phyloP scores from a whole-genome alignment of 2,329 filamentous ascomycete species.

The Pseudomassariella vexata region DNA sequence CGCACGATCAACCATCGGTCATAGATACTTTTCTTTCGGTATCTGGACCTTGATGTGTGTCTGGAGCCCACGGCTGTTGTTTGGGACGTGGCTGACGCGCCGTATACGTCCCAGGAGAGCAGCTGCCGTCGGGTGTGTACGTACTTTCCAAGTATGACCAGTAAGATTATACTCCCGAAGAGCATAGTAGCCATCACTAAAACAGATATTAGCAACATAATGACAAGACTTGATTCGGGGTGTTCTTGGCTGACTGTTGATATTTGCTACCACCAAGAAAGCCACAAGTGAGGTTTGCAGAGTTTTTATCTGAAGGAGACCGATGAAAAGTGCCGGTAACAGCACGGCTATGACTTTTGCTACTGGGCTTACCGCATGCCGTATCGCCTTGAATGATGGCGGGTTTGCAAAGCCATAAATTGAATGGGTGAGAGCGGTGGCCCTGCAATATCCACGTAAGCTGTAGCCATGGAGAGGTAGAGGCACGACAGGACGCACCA shows the following conservation, averaged over 20 bases:
- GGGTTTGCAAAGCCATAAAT: constrained; percentile 24
- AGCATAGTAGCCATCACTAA: constrained; percentile 30
- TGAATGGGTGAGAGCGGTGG: constrained; percentile 28
- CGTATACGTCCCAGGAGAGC: constrained; percentile 19
- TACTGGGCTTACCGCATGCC: constrained; percentile 17
- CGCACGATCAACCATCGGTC: constrained; percentile 31
- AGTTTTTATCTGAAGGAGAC: constrained; percentile 20
- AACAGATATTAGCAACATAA: no score
- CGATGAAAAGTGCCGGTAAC: constrained; percentile 28
- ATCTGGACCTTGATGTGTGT: constrained; percentile 9
- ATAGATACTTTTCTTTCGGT: constrained; percentile 23
- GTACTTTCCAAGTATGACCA: constrained; percentile 32
- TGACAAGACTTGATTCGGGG: no score
- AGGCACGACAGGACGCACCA: constrained; percentile 34
- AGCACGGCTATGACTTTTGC: constrained; percentile 29
- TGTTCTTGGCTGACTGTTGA: constrained; percentile 29
- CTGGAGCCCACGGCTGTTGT: constrained; percentile 12
- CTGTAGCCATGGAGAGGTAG: no score
- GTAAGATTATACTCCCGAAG: constrained; percentile 25
- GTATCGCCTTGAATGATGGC: constrained; percentile 18
- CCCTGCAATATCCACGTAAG: constrained; percentile 26
- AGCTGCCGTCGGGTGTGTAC: constrained; percentile 28
- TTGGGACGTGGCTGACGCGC: constrained; percentile 16
- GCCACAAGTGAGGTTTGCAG: constrained; percentile 20
- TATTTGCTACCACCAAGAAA: constrained; percentile 29